Base-by-base conservation (phyloP, 2,329 filamentous ascomycete species). In the Colletotrichum tropicicola region DNA sequence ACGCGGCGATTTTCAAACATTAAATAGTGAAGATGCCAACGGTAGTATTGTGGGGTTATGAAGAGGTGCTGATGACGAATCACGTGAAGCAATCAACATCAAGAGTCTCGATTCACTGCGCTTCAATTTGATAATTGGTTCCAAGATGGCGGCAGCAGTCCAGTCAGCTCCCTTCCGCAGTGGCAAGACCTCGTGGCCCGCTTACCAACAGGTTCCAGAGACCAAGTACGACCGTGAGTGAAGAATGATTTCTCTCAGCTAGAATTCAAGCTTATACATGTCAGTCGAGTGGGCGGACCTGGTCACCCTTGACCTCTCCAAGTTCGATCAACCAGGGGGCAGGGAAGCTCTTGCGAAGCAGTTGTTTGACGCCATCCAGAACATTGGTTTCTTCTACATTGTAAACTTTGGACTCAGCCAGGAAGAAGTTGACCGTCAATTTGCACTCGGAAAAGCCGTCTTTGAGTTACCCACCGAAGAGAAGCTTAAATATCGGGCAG, bases 351-450 rank as follows among this genome's bases (percentile, higher is more conserved):
- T 89, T 1, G 83, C 85, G 1, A 79, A 82, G 48, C 84, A 88
- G 67, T 78, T n/a, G 1, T 80, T 84, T 19, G 82, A 88, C 55
- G 86, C 86, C 3, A 82, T 86, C 8, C 77, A 80, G 30, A 75
- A 81, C 35, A 79, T 83, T 41, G 77, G 87, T 0, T 87, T 90
- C 77, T 90, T 90, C 76, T 89, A 89, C 66, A 83, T 90, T 19
- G 85, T 83, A 63, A 88, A 89, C 74, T 89, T 86, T 66, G 87
- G 87, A 30, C 79, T 90, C n/a, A 77, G 75, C 1, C 86, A 89
- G 71, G 86, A 88, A 48, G 79, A 88, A 71, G 81, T 90, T 2
- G 83, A 90, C 68, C 78, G 80, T 6, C 87, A 90, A 67, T 90
- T 89, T 66, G 85, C 87, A 12, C 81, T 90, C 3, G 87, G 83